These are phyloP conservation scores for Ophiosphaerella narmari DNA, from an alignment of 2,329 filamentous ascomycete genomes.

Conservation along the genomic window DNA sequence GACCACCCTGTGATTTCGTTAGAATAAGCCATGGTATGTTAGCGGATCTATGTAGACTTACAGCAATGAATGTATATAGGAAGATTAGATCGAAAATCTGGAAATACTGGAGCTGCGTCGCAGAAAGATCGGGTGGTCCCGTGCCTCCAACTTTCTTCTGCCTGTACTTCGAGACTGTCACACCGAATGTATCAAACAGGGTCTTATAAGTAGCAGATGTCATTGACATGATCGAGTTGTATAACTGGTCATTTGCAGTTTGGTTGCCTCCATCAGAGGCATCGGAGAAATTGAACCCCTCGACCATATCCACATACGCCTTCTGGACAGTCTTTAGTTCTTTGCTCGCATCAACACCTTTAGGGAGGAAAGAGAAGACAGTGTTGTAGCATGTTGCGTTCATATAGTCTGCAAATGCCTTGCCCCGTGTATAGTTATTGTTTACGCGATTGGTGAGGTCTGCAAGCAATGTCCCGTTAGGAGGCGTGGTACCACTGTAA, in stretches of 20 bases:
- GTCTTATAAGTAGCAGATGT: conserved; percentile 21
- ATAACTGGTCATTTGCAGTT: conserved; percentile 14
- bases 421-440: conserved; percentile 3
- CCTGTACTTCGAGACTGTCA: conserved; percentile 23
- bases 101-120: conserved; percentile 14
- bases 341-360: conserved; percentile 27
- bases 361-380: conserved; percentile 30
- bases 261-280: conserved; percentile 12
- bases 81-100: conserved; percentile 34
- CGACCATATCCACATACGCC: conserved; percentile 13
- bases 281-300: conserved; percentile 12
- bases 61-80: conserved; percentile 14
- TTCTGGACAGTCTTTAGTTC: conserved; percentile 8
- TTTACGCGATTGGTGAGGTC: background rate
- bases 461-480: conserved; percentile 1
- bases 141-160: background rate
- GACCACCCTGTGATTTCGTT: conserved; percentile 22
- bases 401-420: conserved; percentile 12
- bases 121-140: conserved; percentile 3
- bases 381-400: conserved; percentile 15
- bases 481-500: conserved; percentile 9
- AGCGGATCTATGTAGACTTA: conserved; percentile 20
- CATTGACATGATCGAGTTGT: conserved; percentile 12
- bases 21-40: conserved; percentile 28
- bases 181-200: conserved; percentile 29